Evolutionary conservation across 1,139 yeast species (phyloP).

Genomic region (Candida tetrigidarum): DNA sequence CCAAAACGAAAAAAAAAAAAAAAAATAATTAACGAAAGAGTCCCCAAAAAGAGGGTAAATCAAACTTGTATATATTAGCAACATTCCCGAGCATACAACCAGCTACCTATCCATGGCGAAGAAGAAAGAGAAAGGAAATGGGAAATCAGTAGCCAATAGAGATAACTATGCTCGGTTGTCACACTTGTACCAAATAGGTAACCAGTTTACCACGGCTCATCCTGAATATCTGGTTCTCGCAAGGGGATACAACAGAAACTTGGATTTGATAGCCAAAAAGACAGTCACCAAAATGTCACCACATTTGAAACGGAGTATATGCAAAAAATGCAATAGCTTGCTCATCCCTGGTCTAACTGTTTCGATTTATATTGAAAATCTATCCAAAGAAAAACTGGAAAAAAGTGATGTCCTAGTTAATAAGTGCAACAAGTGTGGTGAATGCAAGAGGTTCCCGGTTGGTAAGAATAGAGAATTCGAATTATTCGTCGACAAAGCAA

Average conservation of each 20-base stretch:
- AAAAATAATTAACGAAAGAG: background rate
- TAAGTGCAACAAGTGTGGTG: constrained; percentile 30
- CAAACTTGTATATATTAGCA: too few relatives aligned
- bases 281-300: constrained; percentile 67
- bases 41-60: too few relatives aligned
- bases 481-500: constrained; percentile 30
- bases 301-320: constrained; percentile 58
- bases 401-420: constrained; percentile 39
- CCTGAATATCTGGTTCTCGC: constrained; percentile 40
- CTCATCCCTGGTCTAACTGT: constrained; percentile 52
- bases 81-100: background rate
- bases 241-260: constrained; percentile 50
- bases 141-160: constrained; percentile 47
- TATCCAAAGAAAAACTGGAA: constrained; percentile 24
- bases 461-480: constrained; percentile 34
- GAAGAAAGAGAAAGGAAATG: constrained; percentile 17
- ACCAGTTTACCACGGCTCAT: constrained; percentile 22
- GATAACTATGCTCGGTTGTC: constrained; percentile 65
- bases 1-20: constrained; percentile 8
- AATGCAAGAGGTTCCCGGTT: constrained; percentile 36
- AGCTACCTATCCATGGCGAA: constrained; percentile 1
- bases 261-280: constrained; percentile 60
- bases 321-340: constrained; percentile 59
- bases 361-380: constrained; percentile 33
- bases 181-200: constrained; percentile 57